A percentile compares a stretch with the other conserved stretches of the same genome.
These are phyloP conservation scores for Abelmoschus esculentus DNA, from an alignment of 345 rosid genomes.

Conservation along the genomic window DNA sequence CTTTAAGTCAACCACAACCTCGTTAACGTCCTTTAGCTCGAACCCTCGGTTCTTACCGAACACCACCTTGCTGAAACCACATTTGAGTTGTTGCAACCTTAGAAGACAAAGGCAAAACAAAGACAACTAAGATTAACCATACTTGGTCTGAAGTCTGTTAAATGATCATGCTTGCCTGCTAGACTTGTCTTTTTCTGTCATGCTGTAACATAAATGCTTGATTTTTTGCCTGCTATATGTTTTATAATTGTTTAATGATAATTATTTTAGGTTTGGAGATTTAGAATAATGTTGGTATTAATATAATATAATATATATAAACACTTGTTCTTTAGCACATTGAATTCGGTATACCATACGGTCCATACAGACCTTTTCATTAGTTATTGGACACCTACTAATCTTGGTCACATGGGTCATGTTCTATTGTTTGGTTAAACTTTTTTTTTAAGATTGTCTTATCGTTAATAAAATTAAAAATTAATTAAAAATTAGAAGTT, in stretches of 20 bases:
- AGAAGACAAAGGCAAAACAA: conserved; percentile 11
- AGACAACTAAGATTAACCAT: conserved; percentile 27
- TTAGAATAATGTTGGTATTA: neutral
- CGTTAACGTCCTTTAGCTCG: neutral
- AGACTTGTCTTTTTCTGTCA: neutral
- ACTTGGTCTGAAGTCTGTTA: neutral
- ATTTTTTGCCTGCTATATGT: neutral
- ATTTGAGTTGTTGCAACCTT: conserved; percentile 1
- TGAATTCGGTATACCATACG: conserved; percentile 14
- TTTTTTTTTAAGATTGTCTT: too few relatives aligned
- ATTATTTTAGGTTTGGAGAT: neutral
- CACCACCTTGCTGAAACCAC: too few relatives aligned
- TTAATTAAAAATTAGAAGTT: too few relatives aligned
- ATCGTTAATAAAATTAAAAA: too few relatives aligned
- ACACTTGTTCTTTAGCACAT: conserved; percentile 13
- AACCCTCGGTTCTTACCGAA: neutral
- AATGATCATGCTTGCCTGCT: conserved; percentile 12
- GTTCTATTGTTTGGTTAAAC: conserved; percentile 19
- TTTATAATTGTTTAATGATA: neutral
- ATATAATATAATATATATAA: neutral
- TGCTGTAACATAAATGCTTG: neutral
- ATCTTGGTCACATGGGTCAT: conserved; percentile 32
- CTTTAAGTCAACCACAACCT: neutral
- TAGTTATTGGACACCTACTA: conserved; percentile 21
- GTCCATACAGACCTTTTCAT: neutral